Conservation (phyloP, 257 asterid species). For the Catharanthus roseus region DNA sequence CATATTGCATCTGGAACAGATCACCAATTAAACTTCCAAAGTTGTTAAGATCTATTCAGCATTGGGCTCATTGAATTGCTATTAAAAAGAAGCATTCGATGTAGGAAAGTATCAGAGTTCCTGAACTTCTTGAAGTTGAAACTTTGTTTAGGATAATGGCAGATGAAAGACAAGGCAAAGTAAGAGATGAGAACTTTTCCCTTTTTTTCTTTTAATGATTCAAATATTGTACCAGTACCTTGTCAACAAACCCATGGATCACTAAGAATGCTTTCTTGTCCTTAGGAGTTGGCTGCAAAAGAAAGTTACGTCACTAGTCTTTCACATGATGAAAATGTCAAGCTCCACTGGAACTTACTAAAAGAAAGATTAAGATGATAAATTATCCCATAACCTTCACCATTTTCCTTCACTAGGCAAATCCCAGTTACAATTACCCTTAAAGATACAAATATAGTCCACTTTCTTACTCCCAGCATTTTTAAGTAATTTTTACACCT, state of each 20-base stretch:
- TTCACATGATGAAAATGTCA: neutral
- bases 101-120: neutral
- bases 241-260: constrained; percentile 81
- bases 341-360: neutral
- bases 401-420: neutral
- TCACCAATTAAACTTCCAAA: neutral
- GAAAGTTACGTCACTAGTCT: neutral
- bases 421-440: neutral
- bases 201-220: neutral
- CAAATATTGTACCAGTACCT: constrained; percentile 38
- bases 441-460: neutral
- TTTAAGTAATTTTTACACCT: neutral
- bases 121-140: neutral
- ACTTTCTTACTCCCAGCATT: neutral
- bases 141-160: neutral
- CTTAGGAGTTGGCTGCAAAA: constrained; percentile 80
- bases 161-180: neutral
- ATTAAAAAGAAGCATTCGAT: neutral
- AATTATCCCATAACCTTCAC: neutral
- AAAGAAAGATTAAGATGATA: neutral
- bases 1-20: neutral
- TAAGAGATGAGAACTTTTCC: neutral
- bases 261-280: constrained; percentile 88
- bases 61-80: too few species aligned
- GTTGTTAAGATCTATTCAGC: too few species aligned